Evolutionary conservation across 2,329 filamentous ascomycete genomes (phyloP), one percentile per base, ranked within the genome.

Genomic region (Emmonsia crescens): DNA sequence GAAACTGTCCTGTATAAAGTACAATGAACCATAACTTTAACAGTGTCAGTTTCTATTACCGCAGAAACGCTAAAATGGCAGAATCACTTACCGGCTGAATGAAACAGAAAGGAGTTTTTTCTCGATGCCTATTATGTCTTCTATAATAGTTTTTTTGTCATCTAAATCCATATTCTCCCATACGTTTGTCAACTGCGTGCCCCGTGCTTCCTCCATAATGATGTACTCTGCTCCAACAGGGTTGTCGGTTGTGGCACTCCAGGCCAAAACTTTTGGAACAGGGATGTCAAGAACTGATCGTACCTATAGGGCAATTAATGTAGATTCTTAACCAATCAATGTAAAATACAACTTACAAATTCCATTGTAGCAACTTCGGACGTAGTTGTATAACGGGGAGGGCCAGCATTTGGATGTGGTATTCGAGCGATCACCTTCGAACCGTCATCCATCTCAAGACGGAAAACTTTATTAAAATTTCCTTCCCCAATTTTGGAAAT

Each of bases 161-260:
- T 62, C 54, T 57, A 71, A 48, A 29, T 65, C 63, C 61, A 72
- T 68, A 8, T 67, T 62, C 36, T 69, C 60, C 74, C 72, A 76
- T 42, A 69, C 29, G n/a, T 67, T 60, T 2, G 6, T 61, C 55
- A 76, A 66, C 60, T 65, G 66, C 42, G 52, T 70, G 21, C 74
- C 71, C 12, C 36, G 52, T 36, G 71, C 70, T 54, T 70, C 65
- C 64, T 71, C 70, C 67, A 72, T 71, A 6, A 68, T 65, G 51
- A 65, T 64, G 63, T 64, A 67, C 29, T 63, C 67, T 16, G 69
- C 66, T 64, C 64, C 65, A 55, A 69, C 68, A 16, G 65, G 65
- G 62, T 72, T 68, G 10, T 67, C 55, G 54, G 63, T 38, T n/a
- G 36, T n/a, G 14, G 61, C 24, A 60, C 60, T 63, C 62, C 57